phyloP scores from a whole-genome alignment of 2,329 filamentous ascomycete species.

The Colletotrichum graminicola region DNA sequence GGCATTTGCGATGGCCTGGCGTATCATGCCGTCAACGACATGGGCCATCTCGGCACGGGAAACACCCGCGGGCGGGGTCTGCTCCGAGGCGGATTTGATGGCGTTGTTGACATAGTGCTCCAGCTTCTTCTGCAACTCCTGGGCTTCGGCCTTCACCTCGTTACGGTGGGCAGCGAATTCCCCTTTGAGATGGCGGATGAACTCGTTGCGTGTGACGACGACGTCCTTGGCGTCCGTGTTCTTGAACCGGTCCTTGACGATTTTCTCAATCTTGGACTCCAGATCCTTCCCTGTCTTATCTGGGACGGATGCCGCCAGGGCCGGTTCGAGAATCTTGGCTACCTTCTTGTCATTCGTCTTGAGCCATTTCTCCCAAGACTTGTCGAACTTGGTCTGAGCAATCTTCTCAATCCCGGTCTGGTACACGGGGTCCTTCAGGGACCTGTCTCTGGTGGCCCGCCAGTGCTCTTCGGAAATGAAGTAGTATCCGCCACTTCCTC shows the following conservation, averaged over 20 bases:
- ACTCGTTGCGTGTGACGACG: slow-evolving; percentile 62
- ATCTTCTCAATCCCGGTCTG: slow-evolving; percentile 48
- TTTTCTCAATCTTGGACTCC: slow-evolving; percentile 49
- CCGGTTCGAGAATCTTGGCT: slow-evolving; percentile 39
- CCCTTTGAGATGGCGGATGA: slow-evolving; percentile 58
- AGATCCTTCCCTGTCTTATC: slow-evolving; percentile 51
- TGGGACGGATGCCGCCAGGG: slow-evolving; percentile 45
- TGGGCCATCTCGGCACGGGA: slow-evolving; percentile 55
- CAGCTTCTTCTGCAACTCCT: slow-evolving; percentile 52
- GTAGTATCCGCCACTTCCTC: slow-evolving; percentile 52
- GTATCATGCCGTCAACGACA: slow-evolving; percentile 57
- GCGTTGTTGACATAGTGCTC: slow-evolving; percentile 50
- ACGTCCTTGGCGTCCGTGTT: slow-evolving; percentile 50
- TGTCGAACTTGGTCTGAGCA: slow-evolving; percentile 51
- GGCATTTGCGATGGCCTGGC: slow-evolving; percentile 58
- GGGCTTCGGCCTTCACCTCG: slow-evolving; percentile 57
- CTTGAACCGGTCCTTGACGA: slow-evolving; percentile 53
- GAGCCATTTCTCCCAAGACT: slow-evolving; percentile 66
- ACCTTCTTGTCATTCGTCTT: slow-evolving; percentile 61
- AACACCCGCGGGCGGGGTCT: slow-evolving; percentile 50
- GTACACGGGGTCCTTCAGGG: slow-evolving; percentile 53
- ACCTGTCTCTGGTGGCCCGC: slow-evolving; percentile 58
- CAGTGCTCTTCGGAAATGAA: slow-evolving; percentile 61
- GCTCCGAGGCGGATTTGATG: slow-evolving; percentile 45
- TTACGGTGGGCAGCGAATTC: slow-evolving; percentile 54